Evolutionary conservation across 2,329 filamentous ascomycete species (phyloP), one percentile per base, ranked within the genome.

Genomic region (Fusarium redolens): DNA sequence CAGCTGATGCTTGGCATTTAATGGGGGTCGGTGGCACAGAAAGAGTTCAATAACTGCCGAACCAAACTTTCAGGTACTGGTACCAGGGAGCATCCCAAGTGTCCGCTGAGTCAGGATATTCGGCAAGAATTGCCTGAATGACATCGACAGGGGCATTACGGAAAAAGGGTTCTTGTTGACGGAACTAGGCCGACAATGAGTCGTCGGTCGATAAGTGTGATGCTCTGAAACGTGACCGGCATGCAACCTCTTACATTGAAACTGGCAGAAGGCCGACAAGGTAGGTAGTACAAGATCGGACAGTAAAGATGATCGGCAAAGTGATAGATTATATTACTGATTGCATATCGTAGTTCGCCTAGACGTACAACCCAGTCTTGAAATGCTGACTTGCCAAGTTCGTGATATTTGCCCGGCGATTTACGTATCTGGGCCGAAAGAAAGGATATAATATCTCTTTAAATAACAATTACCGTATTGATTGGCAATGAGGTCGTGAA

Each of bases 381-480:
- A 28, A 10, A 6, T 15, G 2, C 13, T n/a, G 40, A 3, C 14
- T 37, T 12, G 11, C 40, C 13, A n/a, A n/a, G 40, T 14, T 41
- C 13, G 40, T n/a, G 13, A 13, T 13, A 40, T 13, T 12, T 8
- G 20, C 38, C 3, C 20, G 12, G 20, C 11, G 38, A 12, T 13
- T 20, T 40, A 9, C 9, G 9, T 37, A 37, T 37, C 35, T 37
- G 35, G 6, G 10, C 15, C 9, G 5, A 18, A 37, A 37, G 8
- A 37, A 37, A 18, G 25, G 2, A 17, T 7, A n/a, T 6, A 6
- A 20, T 20, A 4, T 20, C 4, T n/a, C 15, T 17, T 12, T 7
- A 7, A 18, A 18, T 0, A 11, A 48, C 15, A 28, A 20, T 47
- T 7, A 0, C 13, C 10, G 3, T 30, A 15, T n/a, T 3, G 25